Evolutionary conservation across 768 basidiomycete species (phyloP), one percentile per base, ranked within the genome.

Genomic region (Mrakia gelida): DNA sequence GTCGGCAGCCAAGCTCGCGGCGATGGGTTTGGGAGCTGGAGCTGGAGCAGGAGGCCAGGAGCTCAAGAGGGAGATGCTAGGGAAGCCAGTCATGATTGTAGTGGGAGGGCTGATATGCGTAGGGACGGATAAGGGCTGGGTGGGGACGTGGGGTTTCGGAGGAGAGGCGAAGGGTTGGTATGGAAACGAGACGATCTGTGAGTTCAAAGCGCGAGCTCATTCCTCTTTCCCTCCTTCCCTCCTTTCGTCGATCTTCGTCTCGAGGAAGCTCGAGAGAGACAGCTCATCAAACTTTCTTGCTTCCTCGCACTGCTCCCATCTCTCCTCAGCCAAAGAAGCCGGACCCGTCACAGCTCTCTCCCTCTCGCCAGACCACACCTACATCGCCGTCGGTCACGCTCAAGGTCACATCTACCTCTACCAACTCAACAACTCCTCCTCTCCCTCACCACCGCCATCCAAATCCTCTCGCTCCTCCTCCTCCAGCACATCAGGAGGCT

Each of bases 351-450:
- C 92, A n/a, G 92, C 95, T 1, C 84, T 99, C 21, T 91, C 93
- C 0, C 86, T 99, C 67, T 97, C 95, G 13, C 90, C 93, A 81
- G 97, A 99, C 82, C 93, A 94, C 81, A 98, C 95, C 1, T 97
- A 90, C 83, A 87, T 98, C 71, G 96, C 91, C 0, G 91, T 91
- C 3, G 97, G 97, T 0, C 94, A 98, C 84, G 86, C 89, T 8
- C 88, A 88, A 3, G 97, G 96, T 4, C 87, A 93, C 81, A 90
- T 99, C 67, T 91, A 92, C 81, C 87, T 99, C 1, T 98, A 91
- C 83, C 90, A 96, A 80, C 84, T 98, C 73, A 88, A 89, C 89
- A 41, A 90, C 92, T 1, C 87, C 89, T 74, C 70, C 71, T 3
- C 80, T 81, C 13, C 43, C 21, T 38, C 65, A n/a, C n/a, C 61